Base-by-base conservation (phyloP, 2,329 filamentous ascomycete species). In the Biscogniauxia mediterranea region DNA sequence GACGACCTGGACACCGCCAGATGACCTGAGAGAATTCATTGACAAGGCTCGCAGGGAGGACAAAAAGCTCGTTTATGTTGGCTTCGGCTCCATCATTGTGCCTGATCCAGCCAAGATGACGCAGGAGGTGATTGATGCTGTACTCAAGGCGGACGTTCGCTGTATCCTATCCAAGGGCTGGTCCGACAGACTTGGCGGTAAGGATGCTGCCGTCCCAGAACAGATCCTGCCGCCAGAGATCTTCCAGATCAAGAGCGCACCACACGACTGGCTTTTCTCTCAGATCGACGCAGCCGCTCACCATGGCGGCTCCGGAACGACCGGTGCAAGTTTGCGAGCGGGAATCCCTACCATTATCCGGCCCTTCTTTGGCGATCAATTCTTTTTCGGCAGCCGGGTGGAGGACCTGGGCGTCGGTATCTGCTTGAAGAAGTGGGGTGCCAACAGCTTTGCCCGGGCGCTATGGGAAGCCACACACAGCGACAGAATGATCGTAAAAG, bases 301-400 rank as follows among this genome's bases (percentile, higher is more conserved):
- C 73, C 95, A 99, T 72, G 95, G 95, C 54, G 95, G 95, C 5
- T 92, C 93, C 4, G 95, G 95, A 1, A 99, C 95, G 0, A 99
- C 95, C 0, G 95, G 95, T 1, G 95, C 95, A 0, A 96, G 92
- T 74, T 80, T 99, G 55, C 85, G 95, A 57, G 93, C 93, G 0
- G 95, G 95, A 1, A 86, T 97, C 5, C 95, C 95, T 0, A 98
- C 95, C 0, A 93, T 99, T 65, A 90, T 98, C 72, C 91, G 94
- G 63, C 95, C 95, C 0, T 99, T 98, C 80, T 99, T 99, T 72
- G 95, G 95, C 5, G 95, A 99, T 70, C 95, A 99, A 73, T 97
- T 90, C 81, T 99, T 99, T 81, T 98, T 96, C 70, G 95, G 93
- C 6, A 86, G 83, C 28, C 85, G 95, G 3, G 90, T 98, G 1